Percentiles rank a stretch among this genome's conserved stretches.
Evolutionary conservation across 352 stramenopile species (phyloP).

Genomic region (Phytophthora parvispora): DNA sequence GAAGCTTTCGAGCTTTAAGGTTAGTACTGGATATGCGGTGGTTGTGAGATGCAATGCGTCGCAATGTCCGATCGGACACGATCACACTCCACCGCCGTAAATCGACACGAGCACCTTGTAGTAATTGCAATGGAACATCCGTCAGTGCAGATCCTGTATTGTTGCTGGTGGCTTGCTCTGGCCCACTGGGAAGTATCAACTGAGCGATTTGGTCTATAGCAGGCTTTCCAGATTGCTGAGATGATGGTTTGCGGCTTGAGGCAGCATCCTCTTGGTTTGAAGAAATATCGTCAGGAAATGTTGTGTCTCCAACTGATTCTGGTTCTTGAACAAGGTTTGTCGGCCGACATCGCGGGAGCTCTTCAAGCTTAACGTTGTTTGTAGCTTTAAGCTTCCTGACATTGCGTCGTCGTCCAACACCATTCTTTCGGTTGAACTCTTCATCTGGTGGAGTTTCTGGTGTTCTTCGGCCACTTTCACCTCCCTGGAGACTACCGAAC

Average conservation of each 20-base stretch:
- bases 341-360: slow-evolving; percentile 9
- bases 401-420: slow-evolving; percentile 1
- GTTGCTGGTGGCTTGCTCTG: slow-evolving; percentile 8
- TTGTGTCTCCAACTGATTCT: background rate
- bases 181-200: slow-evolving; percentile 17
- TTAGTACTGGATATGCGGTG: slow-evolving; percentile 44
- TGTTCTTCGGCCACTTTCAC: slow-evolving; percentile 32
- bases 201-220: slow-evolving; percentile 35
- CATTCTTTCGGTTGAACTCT: slow-evolving; percentile 1
- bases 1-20: slow-evolving; percentile 22
- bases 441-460: slow-evolving; percentile 11
- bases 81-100: slow-evolving; percentile 78
- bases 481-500: slow-evolving; percentile 13
- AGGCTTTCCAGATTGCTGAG: slow-evolving; percentile 21
- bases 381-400: slow-evolving; percentile 15
- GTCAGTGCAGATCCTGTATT: slow-evolving; percentile 2
- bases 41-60: slow-evolving; percentile 74
- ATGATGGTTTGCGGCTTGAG: background rate
- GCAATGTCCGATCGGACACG: slow-evolving; percentile 70
- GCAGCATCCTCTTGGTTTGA: slow-evolving; percentile 49
- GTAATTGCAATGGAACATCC: slow-evolving; percentile 75
- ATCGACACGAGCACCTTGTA: slow-evolving; percentile 60
- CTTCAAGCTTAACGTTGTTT: slow-evolving; percentile 35
- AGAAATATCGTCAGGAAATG: background rate
- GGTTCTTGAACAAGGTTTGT: background rate